A percentile compares a stretch with the other conserved stretches of the same genome.
Evolutionary conservation across 2,329 filamentous ascomycete species (phyloP).

Genomic region (Microcyclospora tardicrescens): DNA sequence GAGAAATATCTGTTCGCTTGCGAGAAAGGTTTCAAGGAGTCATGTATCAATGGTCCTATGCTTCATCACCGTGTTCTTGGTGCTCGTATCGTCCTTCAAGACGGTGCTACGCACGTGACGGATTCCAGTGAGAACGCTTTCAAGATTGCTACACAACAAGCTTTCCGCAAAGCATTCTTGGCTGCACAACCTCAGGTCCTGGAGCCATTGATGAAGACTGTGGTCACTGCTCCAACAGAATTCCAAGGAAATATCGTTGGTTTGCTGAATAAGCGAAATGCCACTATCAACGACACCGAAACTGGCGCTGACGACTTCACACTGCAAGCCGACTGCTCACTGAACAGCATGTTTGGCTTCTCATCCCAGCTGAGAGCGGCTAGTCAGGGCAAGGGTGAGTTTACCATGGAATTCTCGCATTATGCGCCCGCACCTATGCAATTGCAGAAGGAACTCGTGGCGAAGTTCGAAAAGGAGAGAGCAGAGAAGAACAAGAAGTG

Average conservation of each 20-base stretch:
- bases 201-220: slow-evolving; percentile 96
- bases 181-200: slow-evolving; percentile 71
- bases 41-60: slow-evolving; percentile 75
- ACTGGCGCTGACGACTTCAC: slow-evolving; percentile 91
- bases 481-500: slow-evolving; percentile 51
- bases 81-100: slow-evolving; percentile 80
- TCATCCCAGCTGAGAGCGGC: slow-evolving; percentile 79
- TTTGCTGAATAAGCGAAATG: slow-evolving; percentile 90
- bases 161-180: slow-evolving; percentile 86
- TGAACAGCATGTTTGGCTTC: slow-evolving; percentile 98
- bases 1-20: slow-evolving; percentile 95
- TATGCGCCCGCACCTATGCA: slow-evolving; percentile 79
- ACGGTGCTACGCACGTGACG: slow-evolving; percentile 92
- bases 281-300: slow-evolving; percentile 89
- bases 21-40: slow-evolving; percentile 80
- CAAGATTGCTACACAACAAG: slow-evolving; percentile 86
- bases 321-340: slow-evolving; percentile 75
- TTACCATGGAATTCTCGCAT: slow-evolving; percentile 97
- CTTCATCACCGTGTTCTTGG: slow-evolving; percentile 90
- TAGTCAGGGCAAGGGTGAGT: slow-evolving; percentile 97
- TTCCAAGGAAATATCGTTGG: slow-evolving; percentile 96
- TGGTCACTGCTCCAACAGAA: slow-evolving; percentile 87
- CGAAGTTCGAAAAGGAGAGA: slow-evolving; percentile 54
- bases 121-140: slow-evolving; percentile 97
- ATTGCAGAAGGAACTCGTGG: slow-evolving; percentile 66